Conservation (phyloP, 306 rosid species). For the Prunus davidiana region DNA sequence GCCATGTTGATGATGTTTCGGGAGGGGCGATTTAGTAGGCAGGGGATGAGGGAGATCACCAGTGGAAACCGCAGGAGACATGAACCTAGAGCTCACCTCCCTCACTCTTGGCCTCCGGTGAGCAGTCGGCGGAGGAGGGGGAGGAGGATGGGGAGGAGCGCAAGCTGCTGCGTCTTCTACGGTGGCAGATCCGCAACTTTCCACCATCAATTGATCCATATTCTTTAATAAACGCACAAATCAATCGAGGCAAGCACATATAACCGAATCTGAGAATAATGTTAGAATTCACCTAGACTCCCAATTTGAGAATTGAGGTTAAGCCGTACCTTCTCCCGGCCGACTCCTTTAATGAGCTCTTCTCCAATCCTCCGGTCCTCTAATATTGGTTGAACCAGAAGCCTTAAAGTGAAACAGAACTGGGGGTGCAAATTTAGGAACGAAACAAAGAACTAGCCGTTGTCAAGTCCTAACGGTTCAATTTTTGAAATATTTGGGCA, state of each 20-base stretch:
- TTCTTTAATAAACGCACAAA: neutral
- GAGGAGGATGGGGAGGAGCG: conserved; percentile 23
- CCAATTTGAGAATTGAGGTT: neutral
- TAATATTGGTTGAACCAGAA: neutral
- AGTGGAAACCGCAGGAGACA: conserved; percentile 47
- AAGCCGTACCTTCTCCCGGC: neutral
- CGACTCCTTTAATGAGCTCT: neutral
- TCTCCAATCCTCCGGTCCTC: neutral
- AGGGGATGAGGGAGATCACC: conserved; percentile 13
- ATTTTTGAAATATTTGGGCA: conserved; percentile 22
- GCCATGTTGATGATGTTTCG: conserved; percentile 12
- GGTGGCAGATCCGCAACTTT: conserved; percentile 9
- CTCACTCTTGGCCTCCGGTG: conserved; percentile 75
- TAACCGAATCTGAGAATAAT: neutral
- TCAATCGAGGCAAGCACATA: neutral
- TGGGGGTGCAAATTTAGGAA: neutral
- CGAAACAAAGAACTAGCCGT: conserved; percentile 38
- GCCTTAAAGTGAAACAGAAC: neutral
- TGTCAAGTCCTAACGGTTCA: conserved; percentile 40
- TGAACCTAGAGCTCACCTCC: conserved; percentile 87
- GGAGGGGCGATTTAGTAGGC: conserved; percentile 27
- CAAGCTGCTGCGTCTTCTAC: neutral
- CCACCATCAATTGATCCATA: conserved; percentile 30
- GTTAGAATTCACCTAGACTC: neutral
- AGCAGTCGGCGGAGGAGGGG: conserved; percentile 38